phyloP scores from a whole-genome alignment of 495 filamentous ascomycete species.

The Antarctomyces pellizariae region DNA sequence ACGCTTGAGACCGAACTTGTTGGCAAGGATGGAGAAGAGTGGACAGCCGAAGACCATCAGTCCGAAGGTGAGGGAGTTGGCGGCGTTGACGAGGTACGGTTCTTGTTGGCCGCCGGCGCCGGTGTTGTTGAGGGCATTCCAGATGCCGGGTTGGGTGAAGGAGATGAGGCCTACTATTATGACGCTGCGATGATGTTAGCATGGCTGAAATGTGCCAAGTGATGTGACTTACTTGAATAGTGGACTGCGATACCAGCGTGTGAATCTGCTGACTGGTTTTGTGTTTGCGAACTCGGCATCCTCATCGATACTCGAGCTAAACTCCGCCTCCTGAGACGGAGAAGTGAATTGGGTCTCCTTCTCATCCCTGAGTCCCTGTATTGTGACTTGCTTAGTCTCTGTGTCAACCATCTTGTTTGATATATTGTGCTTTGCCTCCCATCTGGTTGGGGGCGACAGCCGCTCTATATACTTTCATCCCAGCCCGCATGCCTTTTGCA shows the following conservation, averaged over 20 bases:
- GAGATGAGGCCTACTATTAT: conserved; percentile 29
- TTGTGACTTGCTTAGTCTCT: too few species aligned
- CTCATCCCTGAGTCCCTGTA: too few species aligned
- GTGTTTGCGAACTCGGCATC: conserved; percentile 1
- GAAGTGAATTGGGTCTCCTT: too few species aligned
- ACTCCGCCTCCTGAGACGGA: conserved; percentile 3
- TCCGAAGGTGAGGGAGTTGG: conserved; percentile 30
- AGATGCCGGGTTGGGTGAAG: conserved; percentile 34
- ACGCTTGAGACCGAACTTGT: conserved; percentile 27
- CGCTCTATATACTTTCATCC: too few species aligned
- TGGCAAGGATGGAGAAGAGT: conserved; percentile 25
- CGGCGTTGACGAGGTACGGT: conserved; percentile 31
- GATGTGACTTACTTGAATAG: too few species aligned
- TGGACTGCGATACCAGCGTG: conserved; percentile 25
- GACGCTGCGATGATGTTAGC: too few species aligned
- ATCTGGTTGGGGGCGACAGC: too few species aligned
- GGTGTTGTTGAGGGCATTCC: conserved; percentile 32
- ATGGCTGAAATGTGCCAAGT: too few species aligned
- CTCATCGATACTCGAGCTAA: conserved; percentile 5
- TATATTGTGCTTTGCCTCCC: too few species aligned
- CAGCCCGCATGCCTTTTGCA: too few species aligned
- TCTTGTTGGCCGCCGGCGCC: conserved; percentile 32
- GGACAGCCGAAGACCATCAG: conserved; percentile 33
- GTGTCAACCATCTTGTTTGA: too few species aligned
- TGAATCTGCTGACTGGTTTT: conserved; percentile 14